These are phyloP conservation scores for Ascochyta rabiei DNA, from an alignment of 2,329 filamentous ascomycete species.

Conservation along the genomic window DNA sequence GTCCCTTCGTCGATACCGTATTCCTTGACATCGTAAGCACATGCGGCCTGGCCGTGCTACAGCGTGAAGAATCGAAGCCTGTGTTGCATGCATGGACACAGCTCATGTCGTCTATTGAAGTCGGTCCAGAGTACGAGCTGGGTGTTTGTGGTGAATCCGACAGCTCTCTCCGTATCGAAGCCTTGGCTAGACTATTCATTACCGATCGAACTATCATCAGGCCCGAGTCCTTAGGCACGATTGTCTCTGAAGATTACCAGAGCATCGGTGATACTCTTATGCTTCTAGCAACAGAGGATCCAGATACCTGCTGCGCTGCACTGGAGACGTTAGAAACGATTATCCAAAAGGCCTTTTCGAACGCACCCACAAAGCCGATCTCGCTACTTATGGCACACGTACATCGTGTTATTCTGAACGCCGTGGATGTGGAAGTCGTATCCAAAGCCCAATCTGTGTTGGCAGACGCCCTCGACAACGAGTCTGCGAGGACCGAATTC, in stretches of 20 bases:
- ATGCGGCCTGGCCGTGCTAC: conserved; percentile 31
- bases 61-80: conserved; percentile 24
- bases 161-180: conserved; percentile 26
- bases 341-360: conserved; percentile 13
- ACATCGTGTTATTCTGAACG: conserved; percentile 24
- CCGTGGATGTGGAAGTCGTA: conserved; percentile 35
- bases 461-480: conserved; percentile 24
- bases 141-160: conserved; percentile 12
- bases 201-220: conserved; percentile 35
- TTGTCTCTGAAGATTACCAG: conserved; percentile 27
- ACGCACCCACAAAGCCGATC: conserved; percentile 21
- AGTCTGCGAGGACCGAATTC: conserved; percentile 15
- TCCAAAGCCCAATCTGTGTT: conserved; percentile 39
- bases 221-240: conserved; percentile 12
- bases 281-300: conserved; percentile 28
- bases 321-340: conserved; percentile 32
- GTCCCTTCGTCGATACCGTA: conserved; percentile 43
- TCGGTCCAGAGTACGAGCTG: conserved; percentile 29
- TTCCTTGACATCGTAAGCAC: conserved; percentile 46
- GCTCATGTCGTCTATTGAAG: conserved; percentile 23
- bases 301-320: conserved; percentile 34
- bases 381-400: conserved; percentile 30
- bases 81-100: conserved; percentile 28
- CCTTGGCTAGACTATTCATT: conserved; percentile 32
- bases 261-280: conserved; percentile 31